Base-by-base conservation (phyloP, 495 filamentous ascomycete genomes). In the Lasiosphaeriaceae sp. region DNA sequence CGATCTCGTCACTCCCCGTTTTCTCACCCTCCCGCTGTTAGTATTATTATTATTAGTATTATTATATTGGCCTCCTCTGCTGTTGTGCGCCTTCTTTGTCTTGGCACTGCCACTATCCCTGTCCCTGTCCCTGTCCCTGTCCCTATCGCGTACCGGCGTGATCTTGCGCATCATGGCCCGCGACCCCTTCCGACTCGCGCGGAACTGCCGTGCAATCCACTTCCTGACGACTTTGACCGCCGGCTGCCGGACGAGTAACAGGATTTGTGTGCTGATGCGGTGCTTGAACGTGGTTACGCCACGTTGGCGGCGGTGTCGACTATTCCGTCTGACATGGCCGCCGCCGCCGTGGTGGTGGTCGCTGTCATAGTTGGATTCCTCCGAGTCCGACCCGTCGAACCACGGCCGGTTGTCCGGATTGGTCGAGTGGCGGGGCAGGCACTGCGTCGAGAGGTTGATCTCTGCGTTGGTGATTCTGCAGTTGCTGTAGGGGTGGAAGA, bases 161-260 rank as follows among this genome's bases (percentile, higher is more conserved):
- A 57, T 52, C 55, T 54, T 57, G 23, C 37, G 54, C n/a, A 62
- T 54, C 11, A 59, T 47, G 1, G 56, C 60, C 41, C 52, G 50
- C 2, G 60, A 52, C 22, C 59, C 62, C 60, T 59, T 65, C 12
- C 60, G 53, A 21, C 61, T 52, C 0, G 56, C 63, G 11, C 49
- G 50, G 20, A 63, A 63, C 53, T 59, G 52, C n/a, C 60, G 50
- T 9, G 53, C 57, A 12, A 65, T 24, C 63, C 63, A 65, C 20
- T 63, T 63, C 54, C 60, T 65, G 53, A 62, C 63, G 45, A 31
- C 26, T 31, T 63, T 63, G 37, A 56, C 34, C 1, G 57, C 23
- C 4, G 26, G 26, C 26, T 9, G 26, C 9, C 26, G 26, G 4
- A 31, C 26, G 3, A 31, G 26, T 3, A 31, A 9, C 4, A 31